Evolutionary conservation across 805 yeast genomes (phyloP).

Genomic region (Yarrowia sp.): DNA sequence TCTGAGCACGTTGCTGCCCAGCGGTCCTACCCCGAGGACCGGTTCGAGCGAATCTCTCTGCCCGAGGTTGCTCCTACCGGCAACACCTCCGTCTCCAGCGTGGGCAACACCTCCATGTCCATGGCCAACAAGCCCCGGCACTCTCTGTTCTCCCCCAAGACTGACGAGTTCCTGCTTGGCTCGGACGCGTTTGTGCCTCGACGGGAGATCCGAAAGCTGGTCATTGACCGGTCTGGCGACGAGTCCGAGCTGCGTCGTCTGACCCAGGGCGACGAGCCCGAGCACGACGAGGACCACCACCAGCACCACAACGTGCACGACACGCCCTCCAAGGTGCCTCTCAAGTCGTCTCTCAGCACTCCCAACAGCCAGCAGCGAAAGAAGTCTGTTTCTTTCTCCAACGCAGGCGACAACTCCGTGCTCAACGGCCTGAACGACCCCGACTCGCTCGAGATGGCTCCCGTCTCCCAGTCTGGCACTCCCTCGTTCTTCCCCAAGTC

Average conservation of each 20-base stretch:
- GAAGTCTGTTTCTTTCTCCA: slow-evolving; percentile 21
- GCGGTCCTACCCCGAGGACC: slow-evolving; percentile 19
- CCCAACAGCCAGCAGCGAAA: slow-evolving; percentile 24
- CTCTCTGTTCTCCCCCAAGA: slow-evolving; percentile 45
- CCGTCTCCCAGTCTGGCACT: background rate
- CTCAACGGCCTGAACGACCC: slow-evolving; percentile 16
- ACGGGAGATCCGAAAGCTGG: slow-evolving; percentile 51
- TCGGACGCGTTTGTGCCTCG: slow-evolving; percentile 72
- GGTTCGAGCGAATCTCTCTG: slow-evolving; percentile 9
- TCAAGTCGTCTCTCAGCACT: slow-evolving; percentile 15
- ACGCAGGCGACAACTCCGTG: slow-evolving; percentile 22
- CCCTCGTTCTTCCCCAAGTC: slow-evolving; percentile 27
- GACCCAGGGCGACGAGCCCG: slow-evolving; percentile 16
- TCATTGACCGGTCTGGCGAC: slow-evolving; percentile 47
- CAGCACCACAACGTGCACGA: slow-evolving; percentile 17
- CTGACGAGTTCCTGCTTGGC: slow-evolving; percentile 66
- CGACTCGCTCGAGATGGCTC: slow-evolving; percentile 10
- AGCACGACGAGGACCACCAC: slow-evolving; percentile 29
- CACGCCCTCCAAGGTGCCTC: slow-evolving; percentile 17
- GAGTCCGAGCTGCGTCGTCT: slow-evolving; percentile 29
- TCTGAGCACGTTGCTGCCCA: slow-evolving; percentile 7
- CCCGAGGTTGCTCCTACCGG: slow-evolving; percentile 13
- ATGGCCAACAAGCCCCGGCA: slow-evolving; percentile 13
- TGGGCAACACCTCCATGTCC: background rate
- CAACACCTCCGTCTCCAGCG: slow-evolving; percentile 5